phyloP scores from a whole-genome alignment of 257 asterid genomes.

The Sherardia arvensis region DNA sequence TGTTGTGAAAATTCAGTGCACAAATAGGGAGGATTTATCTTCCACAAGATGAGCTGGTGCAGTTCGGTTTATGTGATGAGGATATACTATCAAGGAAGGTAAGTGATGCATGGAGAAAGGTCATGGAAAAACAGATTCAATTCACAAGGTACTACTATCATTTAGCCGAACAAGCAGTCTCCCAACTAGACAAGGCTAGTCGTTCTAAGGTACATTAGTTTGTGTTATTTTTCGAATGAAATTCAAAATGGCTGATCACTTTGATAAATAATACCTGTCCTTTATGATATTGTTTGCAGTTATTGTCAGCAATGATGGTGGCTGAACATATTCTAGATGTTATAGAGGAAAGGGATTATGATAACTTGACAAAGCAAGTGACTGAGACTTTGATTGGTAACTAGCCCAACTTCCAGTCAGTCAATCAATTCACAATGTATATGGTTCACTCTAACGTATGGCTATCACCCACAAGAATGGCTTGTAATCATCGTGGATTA shows the following conservation, averaged over 20 bases:
- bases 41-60: slow-evolving; percentile 69
- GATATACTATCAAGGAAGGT: slow-evolving; percentile 59
- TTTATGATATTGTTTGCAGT: slow-evolving; percentile 49
- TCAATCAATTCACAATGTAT: no score
- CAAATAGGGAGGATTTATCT: slow-evolving; percentile 71
- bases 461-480: no score
- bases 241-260: no score
- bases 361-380: slow-evolving; percentile 60
- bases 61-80: slow-evolving; percentile 45
- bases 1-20: slow-evolving; percentile 32
- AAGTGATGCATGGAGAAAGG: slow-evolving; percentile 52
- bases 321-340: slow-evolving; percentile 58
- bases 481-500: no score
- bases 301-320: slow-evolving; percentile 61
- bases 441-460: no score
- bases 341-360: slow-evolving; percentile 54
- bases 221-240: no score
- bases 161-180: slow-evolving; percentile 64
- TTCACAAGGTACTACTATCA: slow-evolving; percentile 68
- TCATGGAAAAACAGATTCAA: slow-evolving; percentile 65
- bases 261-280: no score
- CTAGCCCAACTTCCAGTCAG: no score
- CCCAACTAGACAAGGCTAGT: slow-evolving; percentile 64
- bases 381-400: not conserved
- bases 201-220: slow-evolving; percentile 81